phyloP scores from a whole-genome alignment of 2,329 filamentous ascomycete genomes.

The Aspergillus ibericus region DNA sequence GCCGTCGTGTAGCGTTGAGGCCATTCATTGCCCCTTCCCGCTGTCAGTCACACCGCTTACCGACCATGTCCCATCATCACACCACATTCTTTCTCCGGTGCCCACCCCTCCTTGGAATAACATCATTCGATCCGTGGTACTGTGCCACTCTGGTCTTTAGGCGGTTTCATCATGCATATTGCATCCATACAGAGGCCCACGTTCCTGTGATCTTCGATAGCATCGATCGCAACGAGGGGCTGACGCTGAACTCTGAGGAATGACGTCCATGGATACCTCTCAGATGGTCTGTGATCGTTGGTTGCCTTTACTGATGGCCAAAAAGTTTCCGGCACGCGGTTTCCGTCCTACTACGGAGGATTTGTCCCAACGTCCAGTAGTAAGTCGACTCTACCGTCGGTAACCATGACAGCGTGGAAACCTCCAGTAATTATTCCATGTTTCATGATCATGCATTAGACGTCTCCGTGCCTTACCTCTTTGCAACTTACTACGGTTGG shows the following conservation, averaged over 20 bases:
- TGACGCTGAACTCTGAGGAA: not conserved
- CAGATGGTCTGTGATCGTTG: conserved; percentile 1
- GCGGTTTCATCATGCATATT: not conserved
- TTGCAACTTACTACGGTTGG: not conserved
- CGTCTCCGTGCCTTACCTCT: not conserved
- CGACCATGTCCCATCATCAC: conserved; percentile 22
- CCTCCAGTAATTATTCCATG: not conserved
- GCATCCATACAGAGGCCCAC: conserved; percentile 5
- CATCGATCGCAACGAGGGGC: conserved; percentile 9
- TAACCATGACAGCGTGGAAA: not conserved
- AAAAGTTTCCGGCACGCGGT: not conserved
- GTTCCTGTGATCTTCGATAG: conserved; percentile 15
- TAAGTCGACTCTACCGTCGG: not conserved
- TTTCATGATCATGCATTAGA: conserved; percentile 1
- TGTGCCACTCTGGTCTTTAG: not conserved
- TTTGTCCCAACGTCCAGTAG: not conserved
- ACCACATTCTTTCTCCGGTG: conserved; percentile 20
- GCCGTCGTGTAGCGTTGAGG: not conserved
- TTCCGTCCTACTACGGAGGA: not conserved
- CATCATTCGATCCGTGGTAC: conserved; percentile 11
- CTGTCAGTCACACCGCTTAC: conserved; percentile 30
- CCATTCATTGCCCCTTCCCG: conserved; percentile 10
- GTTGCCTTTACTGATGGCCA: conserved; percentile 1
- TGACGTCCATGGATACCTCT: conserved; percentile 9
- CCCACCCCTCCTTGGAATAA: conserved; percentile 11